phyloP scores from a whole-genome alignment of 1,139 yeast species.

The Geotrichum histeridarum region DNA sequence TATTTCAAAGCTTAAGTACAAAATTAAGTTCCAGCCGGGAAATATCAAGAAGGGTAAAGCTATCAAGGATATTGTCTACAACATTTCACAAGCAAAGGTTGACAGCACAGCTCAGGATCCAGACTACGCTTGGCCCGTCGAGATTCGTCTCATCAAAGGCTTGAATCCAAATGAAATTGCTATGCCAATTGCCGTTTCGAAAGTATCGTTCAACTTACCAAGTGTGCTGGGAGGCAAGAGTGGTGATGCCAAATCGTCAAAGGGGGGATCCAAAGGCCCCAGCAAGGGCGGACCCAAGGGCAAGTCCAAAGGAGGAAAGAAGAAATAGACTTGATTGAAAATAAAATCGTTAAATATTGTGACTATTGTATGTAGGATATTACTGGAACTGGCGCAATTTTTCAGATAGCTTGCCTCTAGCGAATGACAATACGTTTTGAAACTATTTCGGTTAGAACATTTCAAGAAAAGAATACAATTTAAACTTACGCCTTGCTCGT shows the following conservation, averaged over 20 bases:
- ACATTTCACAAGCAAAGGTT: conserved; percentile 52
- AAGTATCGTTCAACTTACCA: conserved; percentile 37
- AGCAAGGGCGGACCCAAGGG: conserved; percentile 18
- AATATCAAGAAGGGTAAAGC: conserved; percentile 85
- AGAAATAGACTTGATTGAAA: neutral
- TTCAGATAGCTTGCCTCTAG: conserved; percentile 80
- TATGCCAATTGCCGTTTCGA: conserved; percentile 48
- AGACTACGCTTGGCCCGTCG: conserved; percentile 65
- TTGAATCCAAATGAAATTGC: conserved; percentile 55
- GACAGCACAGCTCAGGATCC: conserved; percentile 50
- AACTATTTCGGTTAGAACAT: conserved; percentile 32
- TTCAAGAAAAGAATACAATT: conserved; percentile 19
- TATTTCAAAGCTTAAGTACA: conserved; percentile 67
- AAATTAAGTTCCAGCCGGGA: conserved; percentile 84
- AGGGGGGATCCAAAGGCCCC: conserved; percentile 17
- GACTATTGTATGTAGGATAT: neutral
- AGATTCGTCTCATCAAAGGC: conserved; percentile 52
- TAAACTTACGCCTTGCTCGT: conserved; percentile 60
- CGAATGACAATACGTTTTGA: conserved; percentile 83
- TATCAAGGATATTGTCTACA: conserved; percentile 59
- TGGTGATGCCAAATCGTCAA: conserved; percentile 13
- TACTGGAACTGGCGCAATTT: conserved; percentile 63
- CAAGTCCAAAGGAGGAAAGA: conserved; percentile 3
- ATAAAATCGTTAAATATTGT: neutral
- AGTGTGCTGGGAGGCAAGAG: conserved; percentile 17